Evolutionary conservation across 2,329 filamentous ascomycete genomes (phyloP), one percentile per base, ranked within the genome.

Genomic region (Fusarium sp.): DNA sequence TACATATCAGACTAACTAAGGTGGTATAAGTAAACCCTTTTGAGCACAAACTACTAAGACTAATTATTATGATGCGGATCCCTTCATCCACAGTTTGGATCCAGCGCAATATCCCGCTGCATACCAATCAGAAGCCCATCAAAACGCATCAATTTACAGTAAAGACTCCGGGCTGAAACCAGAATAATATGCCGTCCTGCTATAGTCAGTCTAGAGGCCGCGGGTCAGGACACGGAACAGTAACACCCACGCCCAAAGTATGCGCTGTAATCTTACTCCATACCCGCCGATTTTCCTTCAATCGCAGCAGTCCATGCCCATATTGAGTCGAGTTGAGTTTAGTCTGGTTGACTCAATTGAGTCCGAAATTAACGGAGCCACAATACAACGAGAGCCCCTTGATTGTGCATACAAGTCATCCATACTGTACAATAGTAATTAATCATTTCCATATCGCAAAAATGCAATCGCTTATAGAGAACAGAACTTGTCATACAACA

Each of bases 41-140:
- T 58, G 37, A 65, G 65, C 61, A 59, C 16, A 16, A 59, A 54
- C 65, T 30, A 30, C 26, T 12, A 28, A 28, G 28, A 30, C 28
- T 68, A 69, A 69, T 25, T 41, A 69, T 25, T 41, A 21, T 21
- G n/a, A 26, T 64, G 54, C 61, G 62, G 62, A 65, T 46, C 48
- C 61, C 43, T 61, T 61, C 62, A 65, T 65, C 62, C 62, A 61
- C 62, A 66, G 30, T n/a, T 49, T 56, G 53, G 62, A 62, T 56
- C 67, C 67, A 69, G 53, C 37, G 62, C 49, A 70, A 69, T 67
- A 65, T 69, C 67, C 67, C 58, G 41, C 58, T 63, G 44, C 66
- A 68, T 70, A 30, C 67, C 67, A 70, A 68, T 57, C 58, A 70
- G 42, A 23, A 45, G 21, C 23, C 58, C 43, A 53, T 53, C 44